Conservation (phyloP, 2,329 filamentous ascomycete genomes). For the Colletotrichum orbiculare region DNA sequence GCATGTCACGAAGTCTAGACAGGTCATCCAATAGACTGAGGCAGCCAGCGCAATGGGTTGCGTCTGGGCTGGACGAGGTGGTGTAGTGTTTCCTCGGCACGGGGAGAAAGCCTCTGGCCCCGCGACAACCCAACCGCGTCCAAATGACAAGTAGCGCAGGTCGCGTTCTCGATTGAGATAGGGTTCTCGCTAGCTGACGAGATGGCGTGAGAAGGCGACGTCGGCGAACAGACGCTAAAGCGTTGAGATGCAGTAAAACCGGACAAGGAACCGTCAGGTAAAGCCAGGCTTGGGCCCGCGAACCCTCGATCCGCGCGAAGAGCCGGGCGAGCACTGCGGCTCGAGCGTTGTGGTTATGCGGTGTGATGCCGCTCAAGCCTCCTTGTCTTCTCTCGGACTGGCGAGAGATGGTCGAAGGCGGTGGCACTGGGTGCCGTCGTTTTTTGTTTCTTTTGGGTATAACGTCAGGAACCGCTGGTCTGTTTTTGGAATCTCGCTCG, state of each 20-base stretch:
- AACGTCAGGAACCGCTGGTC: slow-evolving; percentile 20
- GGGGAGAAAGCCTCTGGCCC: too few species aligned
- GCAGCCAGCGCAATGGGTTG: background rate
- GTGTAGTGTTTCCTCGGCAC: too few species aligned
- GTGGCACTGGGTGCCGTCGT: background rate
- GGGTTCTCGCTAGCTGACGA: slow-evolving; percentile 17
- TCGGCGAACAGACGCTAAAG: slow-evolving; percentile 34
- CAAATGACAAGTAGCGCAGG: slow-evolving; percentile 2
- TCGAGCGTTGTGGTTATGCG: slow-evolving; percentile 31
- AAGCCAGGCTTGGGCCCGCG: background rate
- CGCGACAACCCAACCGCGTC: background rate
- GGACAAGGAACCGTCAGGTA: slow-evolving; percentile 3
- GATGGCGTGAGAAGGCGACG: slow-evolving; percentile 22
- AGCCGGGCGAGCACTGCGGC: slow-evolving; percentile 18
- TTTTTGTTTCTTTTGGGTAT: slow-evolving; percentile 11
- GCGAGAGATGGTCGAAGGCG: background rate
- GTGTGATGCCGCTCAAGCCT: slow-evolving; percentile 19
- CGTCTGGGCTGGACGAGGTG: background rate
- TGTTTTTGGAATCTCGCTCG: slow-evolving; percentile 26
- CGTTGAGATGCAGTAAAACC: slow-evolving; percentile 8
- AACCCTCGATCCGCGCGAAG: background rate
- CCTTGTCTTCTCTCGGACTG: background rate
- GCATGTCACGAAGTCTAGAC: slow-evolving; percentile 10
- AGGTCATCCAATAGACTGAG: background rate
- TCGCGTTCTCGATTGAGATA: slow-evolving; percentile 20